phyloP scores from a whole-genome alignment of 2,329 filamentous ascomycete genomes.

The Chaetomiaceae sp. region DNA sequence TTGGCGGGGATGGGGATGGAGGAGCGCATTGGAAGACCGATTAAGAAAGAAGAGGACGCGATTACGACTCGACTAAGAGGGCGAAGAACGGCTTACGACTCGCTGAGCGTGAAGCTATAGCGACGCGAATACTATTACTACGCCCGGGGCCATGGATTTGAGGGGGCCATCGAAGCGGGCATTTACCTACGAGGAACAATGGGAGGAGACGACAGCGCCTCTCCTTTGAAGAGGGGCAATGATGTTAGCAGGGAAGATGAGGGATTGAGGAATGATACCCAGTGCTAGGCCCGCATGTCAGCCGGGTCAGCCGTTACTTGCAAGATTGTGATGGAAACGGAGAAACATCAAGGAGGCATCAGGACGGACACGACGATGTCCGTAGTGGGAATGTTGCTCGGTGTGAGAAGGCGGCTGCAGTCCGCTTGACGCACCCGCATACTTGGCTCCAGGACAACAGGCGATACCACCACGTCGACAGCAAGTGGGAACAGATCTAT shows the following conservation, averaged over 20 bases:
- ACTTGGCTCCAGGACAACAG: no score
- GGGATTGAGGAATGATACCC: conserved; percentile 15
- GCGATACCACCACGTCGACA: no score
- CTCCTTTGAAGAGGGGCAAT: background rate
- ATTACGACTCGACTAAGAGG: no score
- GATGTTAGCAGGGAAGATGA: background rate
- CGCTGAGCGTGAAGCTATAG: background rate
- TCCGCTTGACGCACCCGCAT: no score
- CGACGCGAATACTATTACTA: background rate
- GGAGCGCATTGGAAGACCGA: conserved; percentile 90
- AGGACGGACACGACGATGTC: no score
- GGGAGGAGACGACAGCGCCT: background rate
- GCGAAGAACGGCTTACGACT: no score
- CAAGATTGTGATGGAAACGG: background rate
- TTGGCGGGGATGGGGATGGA: conserved; percentile 76
- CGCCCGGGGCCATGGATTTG: no score
- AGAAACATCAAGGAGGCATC: no score
- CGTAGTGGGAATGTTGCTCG: no score
- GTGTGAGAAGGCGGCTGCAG: no score
- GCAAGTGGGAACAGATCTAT: no score
- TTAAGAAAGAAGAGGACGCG: no score
- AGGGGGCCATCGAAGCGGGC: background rate
- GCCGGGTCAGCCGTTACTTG: background rate
- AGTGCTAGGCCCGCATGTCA: conserved; percentile 1
- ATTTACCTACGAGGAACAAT: background rate